These are phyloP conservation scores for Symmetrospora coprosmae DNA, from an alignment of 768 basidiomycete genomes.

Conservation along the genomic window DNA sequence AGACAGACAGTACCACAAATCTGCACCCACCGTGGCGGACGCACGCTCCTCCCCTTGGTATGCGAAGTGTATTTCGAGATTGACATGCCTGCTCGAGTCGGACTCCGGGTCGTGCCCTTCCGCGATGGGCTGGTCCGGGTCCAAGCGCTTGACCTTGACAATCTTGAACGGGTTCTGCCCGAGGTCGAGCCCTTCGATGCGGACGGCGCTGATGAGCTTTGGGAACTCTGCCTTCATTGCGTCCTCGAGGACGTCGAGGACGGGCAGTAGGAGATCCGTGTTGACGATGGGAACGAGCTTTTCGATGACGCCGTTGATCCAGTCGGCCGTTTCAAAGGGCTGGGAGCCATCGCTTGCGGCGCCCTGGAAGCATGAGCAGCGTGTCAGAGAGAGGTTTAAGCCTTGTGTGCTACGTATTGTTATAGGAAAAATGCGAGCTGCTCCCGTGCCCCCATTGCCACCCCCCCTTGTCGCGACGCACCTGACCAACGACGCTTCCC, in stretches of 20 bases:
- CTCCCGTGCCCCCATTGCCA: not conserved
- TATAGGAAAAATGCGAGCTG: too few relatives aligned
- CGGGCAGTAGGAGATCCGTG: conserved; percentile 9
- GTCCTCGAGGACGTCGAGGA: conserved; percentile 12
- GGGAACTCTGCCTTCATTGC: conserved; percentile 10
- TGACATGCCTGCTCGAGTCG: conserved; percentile 1
- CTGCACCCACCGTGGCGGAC: not conserved
- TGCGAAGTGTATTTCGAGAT: conserved; percentile 16
- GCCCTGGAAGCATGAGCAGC: not conserved
- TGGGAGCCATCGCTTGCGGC: not conserved
- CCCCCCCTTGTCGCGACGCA: not conserved
- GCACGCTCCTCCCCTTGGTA: conserved; percentile 1
- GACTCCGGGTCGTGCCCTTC: not conserved
- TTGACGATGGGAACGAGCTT: conserved; percentile 9
- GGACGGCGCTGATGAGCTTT: not conserved
- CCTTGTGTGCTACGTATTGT: not conserved
- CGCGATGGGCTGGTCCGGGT: not conserved
- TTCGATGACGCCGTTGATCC: conserved; percentile 4
- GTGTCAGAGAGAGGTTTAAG: not conserved
- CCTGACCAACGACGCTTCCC: not conserved
- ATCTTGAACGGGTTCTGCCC: not conserved
- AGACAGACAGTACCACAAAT: too few relatives aligned
- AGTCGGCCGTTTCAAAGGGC: conserved; percentile 6
- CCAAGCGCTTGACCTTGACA: conserved; percentile 2
- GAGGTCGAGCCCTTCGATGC: conserved; percentile 11